phyloP scores from a whole-genome alignment of 2,329 filamentous ascomycete species.

The Alternaria consortialis region DNA sequence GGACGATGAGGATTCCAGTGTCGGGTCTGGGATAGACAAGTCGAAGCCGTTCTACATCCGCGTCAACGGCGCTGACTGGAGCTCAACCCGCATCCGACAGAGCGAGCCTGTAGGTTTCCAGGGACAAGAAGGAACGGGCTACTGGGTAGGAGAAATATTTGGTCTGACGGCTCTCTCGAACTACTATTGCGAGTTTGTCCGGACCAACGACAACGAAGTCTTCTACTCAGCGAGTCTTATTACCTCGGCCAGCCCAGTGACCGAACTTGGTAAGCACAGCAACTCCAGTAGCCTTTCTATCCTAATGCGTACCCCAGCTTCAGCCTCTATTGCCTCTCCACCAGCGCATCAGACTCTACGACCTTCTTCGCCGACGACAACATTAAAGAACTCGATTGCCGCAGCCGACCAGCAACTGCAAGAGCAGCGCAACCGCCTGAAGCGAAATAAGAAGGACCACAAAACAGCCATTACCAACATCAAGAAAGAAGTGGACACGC shows the following conservation, averaged over 20 bases:
- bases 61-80: slow-evolving; percentile 82
- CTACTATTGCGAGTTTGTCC: slow-evolving; percentile 81
- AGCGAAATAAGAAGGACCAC: slow-evolving; percentile 77
- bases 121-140: slow-evolving; percentile 58
- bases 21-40: slow-evolving; percentile 66
- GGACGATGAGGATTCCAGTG: slow-evolving; percentile 50
- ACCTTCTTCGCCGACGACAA: slow-evolving; percentile 79
- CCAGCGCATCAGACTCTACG: slow-evolving; percentile 70
- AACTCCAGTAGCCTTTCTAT: slow-evolving; percentile 2
- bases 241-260: slow-evolving; percentile 67
- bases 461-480: slow-evolving; percentile 72
- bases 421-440: slow-evolving; percentile 74
- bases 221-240: slow-evolving; percentile 77
- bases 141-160: slow-evolving; percentile 75
- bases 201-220: slow-evolving; percentile 70
- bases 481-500: slow-evolving; percentile 77
- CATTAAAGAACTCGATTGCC: slow-evolving; percentile 77
- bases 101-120: slow-evolving; percentile 58
- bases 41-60: slow-evolving; percentile 81
- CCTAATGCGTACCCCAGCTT: slow-evolving; percentile 18
- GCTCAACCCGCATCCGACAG: slow-evolving; percentile 73
- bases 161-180: slow-evolving; percentile 76
- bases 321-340: slow-evolving; percentile 52
- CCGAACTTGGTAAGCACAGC: slow-evolving; percentile 63
- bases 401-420: slow-evolving; percentile 74